These are phyloP conservation scores for Lipomyces anomalus DNA, from an alignment of 805 yeast species.

Conservation along the genomic window DNA sequence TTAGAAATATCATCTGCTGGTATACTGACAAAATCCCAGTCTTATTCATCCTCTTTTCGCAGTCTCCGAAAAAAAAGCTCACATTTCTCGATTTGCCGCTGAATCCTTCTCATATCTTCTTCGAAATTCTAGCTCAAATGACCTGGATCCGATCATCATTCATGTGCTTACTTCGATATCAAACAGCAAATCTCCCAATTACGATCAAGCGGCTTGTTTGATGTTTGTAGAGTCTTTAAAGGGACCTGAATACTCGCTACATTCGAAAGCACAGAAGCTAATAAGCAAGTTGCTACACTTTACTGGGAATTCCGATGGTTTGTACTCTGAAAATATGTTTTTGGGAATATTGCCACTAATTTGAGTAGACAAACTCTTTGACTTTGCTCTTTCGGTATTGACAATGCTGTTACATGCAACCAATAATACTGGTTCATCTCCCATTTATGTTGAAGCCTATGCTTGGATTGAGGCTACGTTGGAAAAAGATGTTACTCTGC, in stretches of 20 bases:
- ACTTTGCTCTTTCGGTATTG: slow-evolving; percentile 22
- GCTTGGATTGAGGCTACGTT: slow-evolving; percentile 12
- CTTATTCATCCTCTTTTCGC: slow-evolving; percentile 38
- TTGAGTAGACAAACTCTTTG: slow-evolving; percentile 4
- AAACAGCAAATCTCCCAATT: slow-evolving; percentile 41
- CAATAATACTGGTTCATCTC: slow-evolving; percentile 29
- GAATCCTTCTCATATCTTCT: slow-evolving; percentile 83
- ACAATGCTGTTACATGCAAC: slow-evolving; percentile 33
- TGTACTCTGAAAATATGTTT: background rate
- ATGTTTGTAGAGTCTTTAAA: slow-evolving; percentile 70
- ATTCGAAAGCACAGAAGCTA: slow-evolving; percentile 53
- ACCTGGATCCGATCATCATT: slow-evolving; percentile 44
- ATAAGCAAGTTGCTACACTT: slow-evolving; percentile 4
- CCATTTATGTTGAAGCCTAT: slow-evolving; percentile 24
- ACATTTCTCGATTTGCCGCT: slow-evolving; percentile 75
- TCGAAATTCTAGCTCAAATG: slow-evolving; percentile 53
- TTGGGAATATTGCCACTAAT: too few relatives aligned
- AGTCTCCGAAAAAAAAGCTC: slow-evolving; percentile 48
- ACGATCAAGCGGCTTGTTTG: slow-evolving; percentile 51
- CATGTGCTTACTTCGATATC: slow-evolving; percentile 34
- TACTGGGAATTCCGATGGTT: background rate
- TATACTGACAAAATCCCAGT: slow-evolving; percentile 4
- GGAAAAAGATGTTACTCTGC: background rate
- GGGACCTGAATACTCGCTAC: slow-evolving; percentile 65
- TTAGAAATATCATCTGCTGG: background rate